Base-by-base conservation (phyloP, 306 rosid genomes). In the Vicia villosa region DNA sequence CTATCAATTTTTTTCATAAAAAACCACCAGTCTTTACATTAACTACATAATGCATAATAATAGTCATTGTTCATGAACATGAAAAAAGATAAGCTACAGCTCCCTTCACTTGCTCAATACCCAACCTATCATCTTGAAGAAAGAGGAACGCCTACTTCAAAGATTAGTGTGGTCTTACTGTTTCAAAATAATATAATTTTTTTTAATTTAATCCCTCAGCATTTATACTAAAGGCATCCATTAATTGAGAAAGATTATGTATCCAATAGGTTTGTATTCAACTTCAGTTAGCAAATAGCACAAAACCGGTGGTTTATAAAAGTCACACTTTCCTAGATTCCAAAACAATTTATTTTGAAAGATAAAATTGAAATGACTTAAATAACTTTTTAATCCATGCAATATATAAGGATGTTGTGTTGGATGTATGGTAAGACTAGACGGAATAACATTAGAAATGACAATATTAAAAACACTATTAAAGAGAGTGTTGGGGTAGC, bases 41-140 rank as follows among this genome's bases (percentile, higher is more conserved):
- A 69, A 15, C 66, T 19, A 16, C n/a, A 74, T 42, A 42, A 30
- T 28, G 72, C 66, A 17, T 41, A 36, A 19, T 55, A 69, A 54
- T 21, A 38, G 11, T 24, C 34, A 52, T 2, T 32, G 38, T 32
- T 28, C 69, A 24, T 47, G 69, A 9, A 36, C 26, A n/a, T n/a
- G n/a, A n/a, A n/a, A n/a, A n/a, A n/a, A n/a, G n/a, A n/a, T n/a
- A n/a, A n/a, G n/a, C n/a, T n/a, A n/a, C n/a, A n/a, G n/a, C n/a
- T n/a, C n/a, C n/a, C n/a, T n/a, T n/a, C n/a, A n/a, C n/a, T n/a
- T n/a, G n/a, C n/a, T n/a, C n/a, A n/a, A n/a, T n/a, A n/a, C n/a
- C n/a, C n/a, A n/a, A n/a, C n/a, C n/a, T n/a, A n/a, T n/a, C n/a
- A 51, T 19, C 57, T 51, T 4, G 57, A 51, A 5, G 58, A 51